Evolutionary conservation across 2,329 filamentous ascomycete genomes (phyloP).

Genomic region (Penicillium italicum): DNA sequence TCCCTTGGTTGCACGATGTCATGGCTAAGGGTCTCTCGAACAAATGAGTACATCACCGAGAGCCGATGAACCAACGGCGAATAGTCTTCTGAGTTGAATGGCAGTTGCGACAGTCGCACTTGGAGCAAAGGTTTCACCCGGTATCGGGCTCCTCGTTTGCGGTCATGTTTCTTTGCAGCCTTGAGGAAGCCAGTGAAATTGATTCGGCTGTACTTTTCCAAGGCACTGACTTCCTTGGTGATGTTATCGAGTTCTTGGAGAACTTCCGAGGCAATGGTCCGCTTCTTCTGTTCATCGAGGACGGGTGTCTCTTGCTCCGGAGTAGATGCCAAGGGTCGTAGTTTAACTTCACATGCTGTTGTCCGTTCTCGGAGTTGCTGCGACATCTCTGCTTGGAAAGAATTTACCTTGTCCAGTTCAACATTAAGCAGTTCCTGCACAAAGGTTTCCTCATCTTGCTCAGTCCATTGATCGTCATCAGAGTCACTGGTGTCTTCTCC

Average conservation of each 20-base stretch:
- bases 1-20: conserved; percentile 52
- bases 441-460: conserved; percentile 88
- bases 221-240: conserved; percentile 83
- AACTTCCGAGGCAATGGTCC: conserved; percentile 62
- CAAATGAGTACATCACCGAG: conserved; percentile 93
- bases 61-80: conserved; percentile 81
- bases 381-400: conserved; percentile 80
- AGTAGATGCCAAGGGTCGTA: conserved; percentile 55
- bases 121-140: conserved; percentile 88
- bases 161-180: conserved; percentile 98
- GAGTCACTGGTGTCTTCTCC: conserved; percentile 48
- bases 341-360: conserved; percentile 62
- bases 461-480: conserved; percentile 70
- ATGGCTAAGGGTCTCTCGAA: conserved; percentile 67
- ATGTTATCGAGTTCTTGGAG: conserved; percentile 79
- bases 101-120: conserved; percentile 78
- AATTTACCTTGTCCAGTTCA: conserved; percentile 90
- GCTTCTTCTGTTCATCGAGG: conserved; percentile 42
- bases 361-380: conserved; percentile 77
- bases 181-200: conserved; percentile 98
- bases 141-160: conserved; percentile 81
- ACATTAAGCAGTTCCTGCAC: conserved; percentile 93
- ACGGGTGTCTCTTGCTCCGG: conserved; percentile 34
- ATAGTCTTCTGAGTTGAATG: conserved; percentile 95
- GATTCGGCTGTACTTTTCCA: conserved; percentile 91